Evolutionary conservation across 2,329 filamentous ascomycete species (phyloP).

Genomic region (Ophiocordyceps sinensis): DNA sequence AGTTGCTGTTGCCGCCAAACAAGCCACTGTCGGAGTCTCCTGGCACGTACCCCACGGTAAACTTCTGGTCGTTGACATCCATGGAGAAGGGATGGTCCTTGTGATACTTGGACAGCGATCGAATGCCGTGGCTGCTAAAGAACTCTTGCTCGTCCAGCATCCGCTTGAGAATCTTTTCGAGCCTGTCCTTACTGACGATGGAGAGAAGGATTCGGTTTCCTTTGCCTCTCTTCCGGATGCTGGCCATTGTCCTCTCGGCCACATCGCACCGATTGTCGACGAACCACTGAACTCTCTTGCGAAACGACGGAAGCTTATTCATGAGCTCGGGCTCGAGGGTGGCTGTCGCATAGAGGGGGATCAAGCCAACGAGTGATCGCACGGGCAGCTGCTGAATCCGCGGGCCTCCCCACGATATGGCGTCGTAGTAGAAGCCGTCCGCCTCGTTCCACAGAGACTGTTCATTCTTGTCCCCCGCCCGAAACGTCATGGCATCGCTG

Average conservation of each 20-base stretch:
- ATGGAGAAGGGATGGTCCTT: slow-evolving; percentile 83
- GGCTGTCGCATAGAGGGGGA: slow-evolving; percentile 81
- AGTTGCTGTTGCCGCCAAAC: slow-evolving; percentile 96
- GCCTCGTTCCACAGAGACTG: slow-evolving; percentile 92
- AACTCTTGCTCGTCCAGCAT: slow-evolving; percentile 96
- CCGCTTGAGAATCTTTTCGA: slow-evolving; percentile 73
- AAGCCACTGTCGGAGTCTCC: slow-evolving; percentile 94
- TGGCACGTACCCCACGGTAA: slow-evolving; percentile 77
- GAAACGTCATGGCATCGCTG: slow-evolving; percentile 91
- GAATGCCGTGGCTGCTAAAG: slow-evolving; percentile 76
- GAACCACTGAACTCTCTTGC: slow-evolving; percentile 89
- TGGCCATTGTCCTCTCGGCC: slow-evolving; percentile 87
- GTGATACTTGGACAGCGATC: slow-evolving; percentile 84
- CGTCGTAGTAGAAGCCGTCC: slow-evolving; percentile 97
- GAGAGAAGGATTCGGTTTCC: slow-evolving; percentile 77
- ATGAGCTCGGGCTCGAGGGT: slow-evolving; percentile 90
- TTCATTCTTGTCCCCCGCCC: slow-evolving; percentile 52
- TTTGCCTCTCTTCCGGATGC: slow-evolving; percentile 80
- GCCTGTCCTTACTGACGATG: slow-evolving; percentile 83
- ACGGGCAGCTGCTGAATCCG: slow-evolving; percentile 89
- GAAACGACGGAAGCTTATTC: slow-evolving; percentile 83
- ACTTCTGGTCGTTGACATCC: slow-evolving; percentile 86
- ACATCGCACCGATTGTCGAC: slow-evolving; percentile 75
- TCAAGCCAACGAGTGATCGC: slow-evolving; percentile 80
- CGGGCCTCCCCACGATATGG: slow-evolving; percentile 88